Evolutionary conservation across 1,284 basidiomycete genomes (phyloP).

Genomic region (Boletus semigastroideus): DNA sequence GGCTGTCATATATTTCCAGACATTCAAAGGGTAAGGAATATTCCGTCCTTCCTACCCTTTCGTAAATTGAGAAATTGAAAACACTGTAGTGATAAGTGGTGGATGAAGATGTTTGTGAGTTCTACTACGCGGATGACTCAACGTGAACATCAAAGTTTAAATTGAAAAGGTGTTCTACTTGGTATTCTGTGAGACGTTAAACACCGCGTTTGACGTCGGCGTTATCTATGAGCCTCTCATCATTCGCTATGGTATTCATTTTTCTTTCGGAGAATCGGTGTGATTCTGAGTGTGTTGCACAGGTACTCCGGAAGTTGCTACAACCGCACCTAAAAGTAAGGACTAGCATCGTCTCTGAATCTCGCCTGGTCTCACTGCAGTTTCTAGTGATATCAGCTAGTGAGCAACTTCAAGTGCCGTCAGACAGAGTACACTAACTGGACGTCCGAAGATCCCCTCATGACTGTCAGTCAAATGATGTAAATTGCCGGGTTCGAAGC

Average conservation of each 20-base stretch:
- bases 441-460: slow-evolving; percentile 14
- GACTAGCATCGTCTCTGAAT: neutral
- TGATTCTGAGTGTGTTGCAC: neutral
- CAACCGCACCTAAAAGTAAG: slow-evolving; percentile 13
- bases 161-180: slow-evolving; percentile 39
- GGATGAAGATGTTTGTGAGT: slow-evolving; percentile 43
- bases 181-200: slow-evolving; percentile 43
- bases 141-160: neutral
- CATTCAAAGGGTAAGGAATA: slow-evolving; percentile 8
- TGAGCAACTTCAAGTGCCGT: slow-evolving; percentile 15
- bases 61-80: neutral
- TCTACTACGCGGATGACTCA: neutral
- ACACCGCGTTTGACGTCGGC: slow-evolving; percentile 42
- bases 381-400: slow-evolving; percentile 36
- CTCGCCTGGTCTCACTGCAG: neutral
- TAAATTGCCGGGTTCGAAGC: neutral
- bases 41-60: neutral
- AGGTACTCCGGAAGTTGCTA: slow-evolving; percentile 2
- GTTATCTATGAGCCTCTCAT: slow-evolving; percentile 49
- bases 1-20: slow-evolving; percentile 24
- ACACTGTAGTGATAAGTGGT: slow-evolving; percentile 37
- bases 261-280: neutral
- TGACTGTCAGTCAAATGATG: slow-evolving; percentile 14
- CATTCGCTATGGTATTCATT: slow-evolving; percentile 36
- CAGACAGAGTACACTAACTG: neutral